These are phyloP conservation scores for Fusarium coicis DNA, from an alignment of 2,329 filamentous ascomycete genomes.

Conservation along the genomic window DNA sequence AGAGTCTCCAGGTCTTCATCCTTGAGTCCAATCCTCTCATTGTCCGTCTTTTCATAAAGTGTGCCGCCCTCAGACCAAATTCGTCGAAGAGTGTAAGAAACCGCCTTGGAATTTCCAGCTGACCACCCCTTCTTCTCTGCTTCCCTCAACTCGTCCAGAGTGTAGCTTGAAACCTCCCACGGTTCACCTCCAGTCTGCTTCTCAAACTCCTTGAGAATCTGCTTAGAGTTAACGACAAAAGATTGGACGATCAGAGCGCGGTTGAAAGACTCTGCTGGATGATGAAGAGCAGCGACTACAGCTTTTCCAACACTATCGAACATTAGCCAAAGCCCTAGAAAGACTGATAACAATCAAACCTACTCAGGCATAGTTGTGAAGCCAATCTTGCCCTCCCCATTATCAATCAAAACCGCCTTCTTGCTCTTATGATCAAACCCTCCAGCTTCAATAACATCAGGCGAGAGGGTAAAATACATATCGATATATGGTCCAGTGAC, in stretches of 20 bases:
- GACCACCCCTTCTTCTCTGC: conserved; percentile 70
- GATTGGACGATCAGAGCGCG: conserved; percentile 75
- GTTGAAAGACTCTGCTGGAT: conserved; percentile 64
- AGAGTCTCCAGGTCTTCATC: conserved; percentile 65
- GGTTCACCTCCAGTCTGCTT: conserved; percentile 66
- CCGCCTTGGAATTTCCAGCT: conserved; percentile 61
- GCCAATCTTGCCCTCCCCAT: conserved; percentile 70
- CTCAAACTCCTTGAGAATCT: conserved; percentile 75
- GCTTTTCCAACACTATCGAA: conserved; percentile 70
- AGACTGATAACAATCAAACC: conserved; percentile 43
- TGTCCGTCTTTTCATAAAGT: conserved; percentile 75
- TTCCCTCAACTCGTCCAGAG: conserved; percentile 63
- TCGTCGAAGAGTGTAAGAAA: conserved; percentile 68
- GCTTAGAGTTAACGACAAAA: conserved; percentile 72
- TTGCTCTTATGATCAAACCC: conserved; percentile 68
- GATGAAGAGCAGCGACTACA: conserved; percentile 69
- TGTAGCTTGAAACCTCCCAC: conserved; percentile 51
- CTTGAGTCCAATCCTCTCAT: conserved; percentile 64
- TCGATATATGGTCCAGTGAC: conserved; percentile 78
- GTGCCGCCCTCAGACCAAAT: conserved; percentile 81
- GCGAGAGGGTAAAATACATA: conserved; percentile 63
- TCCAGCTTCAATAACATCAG: conserved; percentile 51
- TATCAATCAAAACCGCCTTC: conserved; percentile 70
- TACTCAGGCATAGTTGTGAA: conserved; percentile 79
- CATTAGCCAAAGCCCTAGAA: background rate